These are phyloP conservation scores for Ophiostoma sp. DNA, from an alignment of 2,329 filamentous ascomycete genomes.

Conservation along the genomic window DNA sequence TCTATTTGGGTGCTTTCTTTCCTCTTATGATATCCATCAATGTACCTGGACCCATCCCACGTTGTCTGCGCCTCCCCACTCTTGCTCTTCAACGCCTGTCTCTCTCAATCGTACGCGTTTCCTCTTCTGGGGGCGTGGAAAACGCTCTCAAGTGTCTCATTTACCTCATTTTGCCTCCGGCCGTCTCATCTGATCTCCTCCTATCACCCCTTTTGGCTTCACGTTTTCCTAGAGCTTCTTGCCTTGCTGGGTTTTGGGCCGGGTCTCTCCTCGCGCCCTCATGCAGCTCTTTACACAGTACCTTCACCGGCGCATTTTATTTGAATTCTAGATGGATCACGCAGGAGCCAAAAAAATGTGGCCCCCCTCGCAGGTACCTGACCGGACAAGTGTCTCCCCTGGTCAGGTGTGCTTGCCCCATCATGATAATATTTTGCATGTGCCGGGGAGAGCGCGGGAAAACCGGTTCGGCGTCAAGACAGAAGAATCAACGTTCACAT, in stretches of 20 bases:
- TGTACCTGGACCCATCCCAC: neutral
- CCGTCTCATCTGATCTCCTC: neutral
- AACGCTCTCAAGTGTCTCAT: conserved; percentile 13
- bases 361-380: neutral
- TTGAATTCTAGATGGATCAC: neutral
- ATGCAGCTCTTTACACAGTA: neutral
- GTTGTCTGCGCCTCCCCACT: neutral
- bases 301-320: neutral
- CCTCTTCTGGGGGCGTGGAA: neutral
- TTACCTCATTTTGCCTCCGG: neutral
- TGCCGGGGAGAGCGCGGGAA: neutral
- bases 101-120: neutral
- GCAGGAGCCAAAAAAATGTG: neutral
- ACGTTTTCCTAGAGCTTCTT: neutral
- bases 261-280: neutral
- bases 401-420: neutral
- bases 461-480: neutral
- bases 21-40: neutral
- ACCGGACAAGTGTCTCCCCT: neutral
- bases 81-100: neutral
- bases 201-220: neutral
- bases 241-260: neutral
- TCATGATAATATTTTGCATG: neutral
- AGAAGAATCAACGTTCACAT: neutral
- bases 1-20: too few species aligned